Base-by-base conservation (phyloP, 441 rosid species). In the Gossypium trilobum region DNA sequence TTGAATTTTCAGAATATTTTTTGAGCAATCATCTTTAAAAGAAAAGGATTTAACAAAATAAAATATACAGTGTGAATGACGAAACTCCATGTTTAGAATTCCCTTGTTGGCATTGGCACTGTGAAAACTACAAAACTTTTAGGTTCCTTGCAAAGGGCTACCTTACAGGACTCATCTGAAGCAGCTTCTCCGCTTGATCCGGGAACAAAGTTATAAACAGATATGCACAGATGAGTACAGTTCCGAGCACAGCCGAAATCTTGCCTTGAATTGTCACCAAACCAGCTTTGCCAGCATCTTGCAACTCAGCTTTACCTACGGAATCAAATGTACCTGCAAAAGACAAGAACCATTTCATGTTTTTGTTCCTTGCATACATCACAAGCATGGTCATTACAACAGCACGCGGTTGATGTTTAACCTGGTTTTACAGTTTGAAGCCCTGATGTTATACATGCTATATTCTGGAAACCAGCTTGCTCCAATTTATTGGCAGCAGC, bases 391-490 rank as follows among this genome's bases (percentile, higher is more conserved):
- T 52, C 2, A 5, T 22, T 0, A 52, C 25, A 71, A 25, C 22
- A 56, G 44, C 46, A 69, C 36, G 70, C 61, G 55, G 44, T 62
- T 5, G 7, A 42, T 55, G 46, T 16, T 74, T 64, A 64, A 89
- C 98, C 97, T 83, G 98, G 95, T 81, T 88, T 90, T 20, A 82
- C 93, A n/a, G 90, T 86, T 70, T 89, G 97, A 66, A 94, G 90
- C 36, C 99, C 99, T 42, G 97, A 89, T 29, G 97, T 87, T 25
- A 89, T 83, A 78, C 97, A 94, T 19, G 92, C 94, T 36, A 94
- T 68, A 73, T 89, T 86, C 42, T 84, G 74, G 62, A 77, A 94
- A 75, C 97, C 99, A 27, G 87, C 97, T 77, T 13, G 91, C 36
- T 58, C 36, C 63, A 58, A 27, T 58, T 57, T 23, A 10, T 22